These are phyloP conservation scores for Quercus bicolor DNA, from an alignment of 306 rosid species.

Conservation along the genomic window DNA sequence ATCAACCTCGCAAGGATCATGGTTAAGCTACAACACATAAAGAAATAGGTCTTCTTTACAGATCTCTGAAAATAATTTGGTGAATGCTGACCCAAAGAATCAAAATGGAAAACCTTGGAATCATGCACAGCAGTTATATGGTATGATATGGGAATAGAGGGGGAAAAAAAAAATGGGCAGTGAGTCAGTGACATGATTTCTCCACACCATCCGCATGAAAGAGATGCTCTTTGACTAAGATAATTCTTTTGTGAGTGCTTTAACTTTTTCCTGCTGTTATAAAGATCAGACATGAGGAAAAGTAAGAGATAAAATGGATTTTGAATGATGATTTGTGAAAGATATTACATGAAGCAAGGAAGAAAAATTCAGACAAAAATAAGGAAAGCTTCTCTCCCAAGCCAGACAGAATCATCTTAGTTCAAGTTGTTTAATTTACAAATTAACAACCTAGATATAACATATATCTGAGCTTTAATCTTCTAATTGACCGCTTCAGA, in stretches of 20 bases:
- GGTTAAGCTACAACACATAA: not conserved
- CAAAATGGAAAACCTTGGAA: not conserved
- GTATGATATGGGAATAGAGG: not conserved
- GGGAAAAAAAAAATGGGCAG: not conserved
- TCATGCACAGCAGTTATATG: not conserved
- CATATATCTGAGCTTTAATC: not conserved
- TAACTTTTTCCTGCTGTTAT: too few species aligned
- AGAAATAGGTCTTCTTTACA: not conserved
- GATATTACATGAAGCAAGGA: not conserved
- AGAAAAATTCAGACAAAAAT: not conserved
- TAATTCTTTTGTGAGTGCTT: too few species aligned
- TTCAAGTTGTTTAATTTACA: not conserved
- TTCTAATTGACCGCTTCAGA: not conserved
- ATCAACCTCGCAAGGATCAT: not conserved
- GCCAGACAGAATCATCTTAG: not conserved
- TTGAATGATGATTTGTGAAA: not conserved
- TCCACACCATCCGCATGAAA: too few species aligned
- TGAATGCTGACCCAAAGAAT: not conserved
- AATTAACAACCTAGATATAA: not conserved
- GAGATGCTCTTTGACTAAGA: too few species aligned
- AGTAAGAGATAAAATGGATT: not conserved
- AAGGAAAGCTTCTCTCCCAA: not conserved
- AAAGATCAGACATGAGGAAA: not conserved
- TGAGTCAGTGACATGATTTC: too few species aligned
- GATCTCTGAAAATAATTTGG: not conserved